Base-by-base conservation (phyloP, 352 stramenopile genomes). In the Phytophthora cajani region DNA sequence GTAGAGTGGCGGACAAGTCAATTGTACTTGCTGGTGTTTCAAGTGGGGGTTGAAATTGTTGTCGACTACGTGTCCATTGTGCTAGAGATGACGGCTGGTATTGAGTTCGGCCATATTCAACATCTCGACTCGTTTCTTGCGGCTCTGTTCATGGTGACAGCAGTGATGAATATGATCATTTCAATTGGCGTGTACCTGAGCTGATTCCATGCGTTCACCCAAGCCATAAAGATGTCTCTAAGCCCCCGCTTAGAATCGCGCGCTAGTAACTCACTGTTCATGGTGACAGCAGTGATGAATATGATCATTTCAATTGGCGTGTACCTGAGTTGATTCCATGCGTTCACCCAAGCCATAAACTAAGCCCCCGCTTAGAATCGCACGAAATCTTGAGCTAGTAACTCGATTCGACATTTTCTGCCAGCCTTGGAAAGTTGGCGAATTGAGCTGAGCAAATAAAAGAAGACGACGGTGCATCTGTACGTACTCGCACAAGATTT, bases 161-260 rank as follows among this genome's bases (percentile, higher is more conserved):
- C 67, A 2, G 63, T 75, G n/a, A 44, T 81, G 40, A 79, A 83
- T 56, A 71, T 77, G 52, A 49, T 25, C 16, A 69, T 80, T 11
- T 72, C 72, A 17, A 58, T 65, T 9, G 51, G 67, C 5, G n/a
- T 82, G 3, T 80, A 79, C 42, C 46, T 82, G 33, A 67, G 30
- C 14, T 72, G 38, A 58, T 17, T 32, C 8, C 5, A 8, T 46
- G 27, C 23, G 23, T 27, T 27, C 2, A 27, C 23, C 23, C 23
- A 27, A 27, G 23, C 23, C 23, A 27, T 27, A 27, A 27, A 27
- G 23, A 27, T 27, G 23, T 3, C 23, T 27, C 23, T 27, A 27
- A 27, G 23, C 2, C 23, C 2, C 23, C 27, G 27, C 27, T 30
- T 30, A 30, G 27, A 30, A 30, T 30, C 27, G 27, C 21, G 21